These are phyloP conservation scores for Claviceps capensis DNA, from an alignment of 2,329 filamentous ascomycete species.

Conservation along the genomic window DNA sequence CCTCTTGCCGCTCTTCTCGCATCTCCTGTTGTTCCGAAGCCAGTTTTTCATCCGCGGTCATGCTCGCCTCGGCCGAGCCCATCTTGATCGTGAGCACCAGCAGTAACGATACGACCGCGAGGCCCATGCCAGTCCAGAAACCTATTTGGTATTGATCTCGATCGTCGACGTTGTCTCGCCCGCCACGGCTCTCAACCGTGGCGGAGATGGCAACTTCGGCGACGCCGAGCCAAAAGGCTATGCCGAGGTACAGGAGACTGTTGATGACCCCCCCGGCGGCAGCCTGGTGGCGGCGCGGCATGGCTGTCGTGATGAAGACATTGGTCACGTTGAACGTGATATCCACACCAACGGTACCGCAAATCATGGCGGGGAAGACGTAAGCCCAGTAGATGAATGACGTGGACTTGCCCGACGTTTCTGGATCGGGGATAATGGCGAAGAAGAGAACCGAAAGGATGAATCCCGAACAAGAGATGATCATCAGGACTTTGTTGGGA, in stretches of 20 bases:
- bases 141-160: constrained; percentile 46
- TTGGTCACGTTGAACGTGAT: constrained; percentile 64
- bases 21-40: constrained; percentile 9
- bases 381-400: constrained; percentile 51
- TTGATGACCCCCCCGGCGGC: constrained; percentile 61
- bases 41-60: constrained; percentile 43
- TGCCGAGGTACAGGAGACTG: constrained; percentile 55
- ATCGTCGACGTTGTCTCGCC: constrained; percentile 20
- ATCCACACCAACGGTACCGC: constrained; percentile 59
- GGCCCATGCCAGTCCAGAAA: constrained; percentile 52
- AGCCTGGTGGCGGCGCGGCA: constrained; percentile 54
- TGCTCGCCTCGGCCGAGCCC: constrained; percentile 37
- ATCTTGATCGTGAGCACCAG: constrained; percentile 45
- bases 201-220: constrained; percentile 49
- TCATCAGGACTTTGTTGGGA: constrained; percentile 46
- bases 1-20: background rate
- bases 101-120: constrained; percentile 34
- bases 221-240: constrained; percentile 58
- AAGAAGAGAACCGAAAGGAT: constrained; percentile 47
- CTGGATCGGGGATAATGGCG: constrained; percentile 45
- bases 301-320: constrained; percentile 61
- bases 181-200: constrained; percentile 19
- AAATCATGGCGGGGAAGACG: constrained; percentile 57
- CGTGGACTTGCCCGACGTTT: constrained; percentile 10
- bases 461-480: constrained; percentile 47